These are phyloP conservation scores for Trypanosomatidae sp. DNA, from an alignment of 208 protist species.

Conservation along the genomic window DNA sequence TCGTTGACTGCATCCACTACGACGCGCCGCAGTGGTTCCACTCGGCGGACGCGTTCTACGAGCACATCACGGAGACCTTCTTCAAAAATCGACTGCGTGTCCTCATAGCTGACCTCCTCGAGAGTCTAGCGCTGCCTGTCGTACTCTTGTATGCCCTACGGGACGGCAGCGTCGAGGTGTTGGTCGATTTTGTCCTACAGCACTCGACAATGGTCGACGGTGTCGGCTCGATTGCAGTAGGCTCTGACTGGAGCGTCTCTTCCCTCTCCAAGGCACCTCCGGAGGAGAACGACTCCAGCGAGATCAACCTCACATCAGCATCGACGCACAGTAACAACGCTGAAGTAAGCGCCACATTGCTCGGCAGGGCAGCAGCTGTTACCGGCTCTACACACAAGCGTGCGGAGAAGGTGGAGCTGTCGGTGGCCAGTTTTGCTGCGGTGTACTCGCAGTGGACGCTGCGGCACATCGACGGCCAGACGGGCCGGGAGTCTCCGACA, in stretches of 20 bases:
- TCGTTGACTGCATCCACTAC: conserved; percentile 53
- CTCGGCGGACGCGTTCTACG: conserved; percentile 63
- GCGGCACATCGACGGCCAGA: conserved; percentile 20
- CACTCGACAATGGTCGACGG: conserved; percentile 67
- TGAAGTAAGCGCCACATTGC: conserved; percentile 8
- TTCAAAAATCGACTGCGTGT: conserved; percentile 51
- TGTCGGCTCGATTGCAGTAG: conserved; percentile 66
- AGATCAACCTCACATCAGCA: conserved; percentile 2
- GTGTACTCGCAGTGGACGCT: conserved; percentile 52
- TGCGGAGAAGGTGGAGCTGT: conserved; percentile 32
- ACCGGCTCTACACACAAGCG: conserved; percentile 17
- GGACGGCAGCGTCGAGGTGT: conserved; percentile 55
- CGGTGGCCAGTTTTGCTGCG: conserved; percentile 49
- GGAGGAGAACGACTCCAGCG: conserved; percentile 27
- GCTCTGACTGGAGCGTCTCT: conserved; percentile 27
- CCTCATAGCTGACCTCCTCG: conserved; percentile 41
- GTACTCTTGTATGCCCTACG: conserved; percentile 49
- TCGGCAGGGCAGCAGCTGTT: conserved; percentile 1
- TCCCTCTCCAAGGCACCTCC: conserved; percentile 6
- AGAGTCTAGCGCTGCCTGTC: conserved; percentile 50
- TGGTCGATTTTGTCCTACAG: conserved; percentile 47
- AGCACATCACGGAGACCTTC: conserved; percentile 50
- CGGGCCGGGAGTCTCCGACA: conserved; percentile 1
- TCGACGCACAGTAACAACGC: conserved; percentile 19
- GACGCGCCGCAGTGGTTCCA: conserved; percentile 52